phyloP scores from a whole-genome alignment of 2,329 filamentous ascomycete genomes.

The Colletotrichum tamarilloi region DNA sequence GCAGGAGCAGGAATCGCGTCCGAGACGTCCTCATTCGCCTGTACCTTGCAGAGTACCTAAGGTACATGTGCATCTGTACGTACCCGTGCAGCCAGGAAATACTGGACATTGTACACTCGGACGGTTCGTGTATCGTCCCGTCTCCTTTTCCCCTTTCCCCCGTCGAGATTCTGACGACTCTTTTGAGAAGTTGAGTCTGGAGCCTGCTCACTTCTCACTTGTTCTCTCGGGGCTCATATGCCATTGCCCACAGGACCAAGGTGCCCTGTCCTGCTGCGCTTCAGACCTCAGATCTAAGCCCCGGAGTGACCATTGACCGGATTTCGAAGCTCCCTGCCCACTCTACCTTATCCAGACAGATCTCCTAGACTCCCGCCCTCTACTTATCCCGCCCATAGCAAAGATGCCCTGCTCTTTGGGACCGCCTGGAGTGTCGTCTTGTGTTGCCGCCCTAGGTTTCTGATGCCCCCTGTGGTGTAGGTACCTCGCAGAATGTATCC shows the following conservation, averaged over 20 bases:
- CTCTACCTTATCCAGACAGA: constrained; percentile 7
- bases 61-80: not conserved
- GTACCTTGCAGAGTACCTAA: not conserved
- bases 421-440: constrained; percentile 15
- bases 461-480: not conserved
- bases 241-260: constrained; percentile 4
- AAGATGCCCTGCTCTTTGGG: not conserved
- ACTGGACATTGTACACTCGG: not conserved
- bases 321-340: constrained; percentile 24
- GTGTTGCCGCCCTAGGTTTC: not conserved
- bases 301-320: constrained; percentile 20
- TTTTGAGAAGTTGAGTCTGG: too few species aligned
- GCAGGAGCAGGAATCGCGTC: not conserved
- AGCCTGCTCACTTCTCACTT: not conserved
- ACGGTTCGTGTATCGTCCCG: not conserved
- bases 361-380: not conserved
- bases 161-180: not conserved
- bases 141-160: not conserved
- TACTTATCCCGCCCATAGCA: not conserved
- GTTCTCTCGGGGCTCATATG: constrained; percentile 8
- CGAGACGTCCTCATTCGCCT: constrained; percentile 1
- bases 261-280: constrained; percentile 28
- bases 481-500: not conserved
- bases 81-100: not conserved
- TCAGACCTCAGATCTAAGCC: constrained; percentile 25